Conservation (phyloP, 2,329 filamentous ascomycete species). For the Penicillium italicum region DNA sequence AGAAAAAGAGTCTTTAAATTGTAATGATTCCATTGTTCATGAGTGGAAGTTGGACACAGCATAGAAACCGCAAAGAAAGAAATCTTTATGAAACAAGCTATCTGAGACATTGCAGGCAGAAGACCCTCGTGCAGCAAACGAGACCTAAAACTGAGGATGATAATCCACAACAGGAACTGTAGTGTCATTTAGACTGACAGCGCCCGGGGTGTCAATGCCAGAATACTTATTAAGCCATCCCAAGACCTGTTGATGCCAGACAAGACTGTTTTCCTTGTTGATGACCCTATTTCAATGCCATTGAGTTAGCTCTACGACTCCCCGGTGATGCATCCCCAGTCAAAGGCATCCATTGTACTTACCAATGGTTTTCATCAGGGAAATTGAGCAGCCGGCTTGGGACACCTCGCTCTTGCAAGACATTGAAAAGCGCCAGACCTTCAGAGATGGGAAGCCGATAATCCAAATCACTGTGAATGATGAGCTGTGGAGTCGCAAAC, state of each 20-base stretch:
- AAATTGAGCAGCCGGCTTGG: constrained; percentile 75
- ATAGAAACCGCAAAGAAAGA: background rate
- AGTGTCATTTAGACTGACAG: constrained; percentile 35
- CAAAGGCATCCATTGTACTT: constrained; percentile 7
- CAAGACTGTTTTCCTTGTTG: constrained; percentile 80
- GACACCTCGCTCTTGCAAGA: constrained; percentile 68
- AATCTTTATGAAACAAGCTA: background rate
- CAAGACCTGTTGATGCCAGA: constrained; percentile 82
- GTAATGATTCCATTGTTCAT: background rate
- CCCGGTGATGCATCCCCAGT: background rate
- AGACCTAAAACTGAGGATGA: constrained; percentile 15
- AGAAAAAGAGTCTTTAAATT: background rate
- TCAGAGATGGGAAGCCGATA: constrained; percentile 81
- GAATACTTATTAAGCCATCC: constrained; percentile 63
- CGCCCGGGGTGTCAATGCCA: constrained; percentile 31
- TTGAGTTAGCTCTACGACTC: background rate
- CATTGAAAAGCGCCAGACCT: constrained; percentile 75
- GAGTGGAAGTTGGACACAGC: background rate
- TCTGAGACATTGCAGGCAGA: background rate
- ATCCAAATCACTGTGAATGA: constrained; percentile 82
- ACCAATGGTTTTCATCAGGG: constrained; percentile 67
- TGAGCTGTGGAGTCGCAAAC: constrained; percentile 77
- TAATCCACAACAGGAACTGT: constrained; percentile 33
- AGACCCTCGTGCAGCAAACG: background rate
- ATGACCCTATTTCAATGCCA: constrained; percentile 56